Conservation (phyloP, 202 grass and related monocot species). For the Carex sylvatica region DNA sequence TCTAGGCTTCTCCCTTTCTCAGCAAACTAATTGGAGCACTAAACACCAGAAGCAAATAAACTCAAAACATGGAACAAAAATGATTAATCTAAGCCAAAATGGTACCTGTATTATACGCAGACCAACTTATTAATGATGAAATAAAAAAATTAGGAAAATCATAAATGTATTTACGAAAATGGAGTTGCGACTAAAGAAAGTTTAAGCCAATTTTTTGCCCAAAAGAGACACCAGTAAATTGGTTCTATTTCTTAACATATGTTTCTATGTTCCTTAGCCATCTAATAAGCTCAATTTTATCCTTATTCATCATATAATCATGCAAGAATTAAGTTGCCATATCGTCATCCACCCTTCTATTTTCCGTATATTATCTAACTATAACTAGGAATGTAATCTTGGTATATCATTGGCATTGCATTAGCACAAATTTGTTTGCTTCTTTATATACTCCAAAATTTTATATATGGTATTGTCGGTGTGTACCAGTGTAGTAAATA, state of each 20-base stretch:
- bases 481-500: background rate
- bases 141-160: background rate
- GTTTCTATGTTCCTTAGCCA: slow-evolving; percentile 68
- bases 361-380: too few relatives aligned
- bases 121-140: background rate
- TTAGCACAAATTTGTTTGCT: background rate
- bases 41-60: background rate
- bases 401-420: background rate
- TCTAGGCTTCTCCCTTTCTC: too few relatives aligned
- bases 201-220: background rate
- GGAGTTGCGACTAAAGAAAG: background rate
- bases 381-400: background rate
- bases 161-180: background rate
- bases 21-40: background rate
- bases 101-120: too few relatives aligned
- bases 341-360: slow-evolving; percentile 61
- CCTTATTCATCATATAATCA: slow-evolving; percentile 72
- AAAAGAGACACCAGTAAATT: background rate
- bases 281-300: slow-evolving; percentile 59
- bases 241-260: slow-evolving; percentile 53
- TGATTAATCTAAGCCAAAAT: background rate
- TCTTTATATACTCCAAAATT: background rate
- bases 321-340: slow-evolving; percentile 74
- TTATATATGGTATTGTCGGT: background rate
- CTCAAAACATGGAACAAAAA: background rate